Evolutionary conservation across 2,329 filamentous ascomycete species (phyloP), one percentile per base, ranked within the genome.

Genomic region (Colletotrichum sp.): DNA sequence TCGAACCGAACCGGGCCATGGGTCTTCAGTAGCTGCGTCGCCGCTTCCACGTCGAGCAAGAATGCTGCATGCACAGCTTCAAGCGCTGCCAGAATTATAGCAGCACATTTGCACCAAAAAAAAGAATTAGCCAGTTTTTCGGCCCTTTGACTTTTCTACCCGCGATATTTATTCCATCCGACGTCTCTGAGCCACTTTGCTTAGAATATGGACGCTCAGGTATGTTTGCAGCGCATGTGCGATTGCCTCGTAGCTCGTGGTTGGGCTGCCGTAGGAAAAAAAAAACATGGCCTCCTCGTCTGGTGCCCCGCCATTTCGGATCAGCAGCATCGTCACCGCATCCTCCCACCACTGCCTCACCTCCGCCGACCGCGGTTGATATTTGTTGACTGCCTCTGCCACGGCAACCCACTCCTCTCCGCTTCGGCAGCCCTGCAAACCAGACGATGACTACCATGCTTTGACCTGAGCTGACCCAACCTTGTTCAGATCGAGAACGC

Each of bases 401-500:
- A 64, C 58, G 57, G 24, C 59, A 54, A 36, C 29, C 29, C 29
- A 55, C 18, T 21, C n/a, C 36, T 16, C 15, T 11, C 21, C 24
- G 13, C 66, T 51, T 61, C 7, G 16, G 27, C 55, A 34, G n/a
- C 29, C 2, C 38, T 34, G 43, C 13, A 31, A 59, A 16, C 18
- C 24, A 54, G 33, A 31, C 34, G n/a, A 24, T 12, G 21, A 13
- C n/a, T 2, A n/a, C 24, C 55, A 55, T 51, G 8, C 13, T 2
- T 59, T 47, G 43, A 51, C 55, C 13, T 16, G 29, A 63, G 72
- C 66, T 73, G 54, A 73, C 18, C 6, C 21, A 9, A 24, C 31
- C n/a, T 65, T 29, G 55, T 62, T 18, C 81, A 98, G 95, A 93
- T 98, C 84, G 94, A 97, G 86, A 96, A 95, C 87, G 97, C 97